A percentile compares a stretch with the other conserved stretches of the same genome.
Conservation (phyloP, 768 basidiomycete genomes). For the Rossbeevera mucosa region DNA sequence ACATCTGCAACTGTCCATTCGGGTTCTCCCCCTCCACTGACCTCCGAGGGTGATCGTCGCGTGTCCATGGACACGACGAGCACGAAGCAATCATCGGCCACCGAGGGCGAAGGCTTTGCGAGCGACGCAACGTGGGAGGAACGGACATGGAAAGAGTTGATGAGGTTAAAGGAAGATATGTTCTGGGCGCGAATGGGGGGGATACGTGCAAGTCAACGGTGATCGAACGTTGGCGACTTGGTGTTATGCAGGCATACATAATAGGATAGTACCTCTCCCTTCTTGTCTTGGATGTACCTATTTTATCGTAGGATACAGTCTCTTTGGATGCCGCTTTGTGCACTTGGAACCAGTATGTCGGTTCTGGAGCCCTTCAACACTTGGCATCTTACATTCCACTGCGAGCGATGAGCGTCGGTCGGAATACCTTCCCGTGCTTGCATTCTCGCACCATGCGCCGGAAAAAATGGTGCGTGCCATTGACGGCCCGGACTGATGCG, state of each 20-base stretch:
- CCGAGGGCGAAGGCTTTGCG: conserved; percentile 44
- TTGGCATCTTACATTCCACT: too few species aligned
- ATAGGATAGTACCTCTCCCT: neutral
- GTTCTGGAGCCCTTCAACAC: too few species aligned
- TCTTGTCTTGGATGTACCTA: neutral
- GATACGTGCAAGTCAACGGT: conserved; percentile 15
- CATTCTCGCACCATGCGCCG: too few species aligned
- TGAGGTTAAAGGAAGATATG: conserved; percentile 73
- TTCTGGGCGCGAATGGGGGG: conserved; percentile 80
- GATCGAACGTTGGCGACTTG: neutral
- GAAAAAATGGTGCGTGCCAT: too few species aligned
- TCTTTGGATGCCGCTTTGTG: too few species aligned
- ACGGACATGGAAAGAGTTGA: conserved; percentile 76
- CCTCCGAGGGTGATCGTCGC: conserved; percentile 3
- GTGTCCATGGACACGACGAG: conserved; percentile 20
- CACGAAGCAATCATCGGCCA: conserved; percentile 23
- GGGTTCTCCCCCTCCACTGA: neutral
- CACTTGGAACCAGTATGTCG: too few species aligned
- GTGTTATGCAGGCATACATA: neutral
- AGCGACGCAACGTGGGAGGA: conserved; percentile 81
- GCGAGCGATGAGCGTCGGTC: too few species aligned
- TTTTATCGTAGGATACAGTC: too few species aligned
- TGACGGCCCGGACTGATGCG: too few species aligned
- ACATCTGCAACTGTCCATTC: neutral
- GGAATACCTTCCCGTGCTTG: too few species aligned